Conservation (phyloP, 495 filamentous ascomycete species). For the Venustampulla echinocandica region DNA sequence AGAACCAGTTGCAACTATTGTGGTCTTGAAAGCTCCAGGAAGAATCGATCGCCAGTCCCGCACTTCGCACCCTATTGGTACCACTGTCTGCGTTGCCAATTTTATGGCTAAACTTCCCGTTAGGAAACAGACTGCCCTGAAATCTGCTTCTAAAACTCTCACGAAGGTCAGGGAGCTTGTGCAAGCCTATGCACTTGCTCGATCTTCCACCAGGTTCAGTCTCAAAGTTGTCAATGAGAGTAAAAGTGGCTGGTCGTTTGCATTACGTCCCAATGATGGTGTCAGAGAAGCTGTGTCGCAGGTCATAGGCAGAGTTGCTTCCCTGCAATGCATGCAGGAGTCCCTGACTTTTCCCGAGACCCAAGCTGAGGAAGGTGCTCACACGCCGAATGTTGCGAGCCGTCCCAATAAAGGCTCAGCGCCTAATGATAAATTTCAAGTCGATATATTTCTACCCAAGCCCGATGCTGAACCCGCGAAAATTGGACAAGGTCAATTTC, state of each 20-base stretch:
- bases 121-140: conserved; percentile 55
- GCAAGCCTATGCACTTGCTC: conserved; percentile 67
- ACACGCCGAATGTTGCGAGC: background rate
- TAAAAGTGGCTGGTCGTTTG: conserved; percentile 63
- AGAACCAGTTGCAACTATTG: conserved; percentile 51
- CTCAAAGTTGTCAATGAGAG: conserved; percentile 59
- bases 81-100: conserved; percentile 58
- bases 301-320: conserved; percentile 57
- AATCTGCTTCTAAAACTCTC: conserved; percentile 52
- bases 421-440: conserved; percentile 22
- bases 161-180: conserved; percentile 57
- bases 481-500: conserved; percentile 49
- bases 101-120: conserved; percentile 70
- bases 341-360: conserved; percentile 9
- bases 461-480: conserved; percentile 42
- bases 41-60: conserved; percentile 36
- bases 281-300: conserved; percentile 61
- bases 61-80: conserved; percentile 64
- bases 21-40: conserved; percentile 28
- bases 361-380: background rate
- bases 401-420: background rate
- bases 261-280: conserved; percentile 44
- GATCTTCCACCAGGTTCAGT: conserved; percentile 52
- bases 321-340: conserved; percentile 35
- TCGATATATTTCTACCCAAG: conserved; percentile 56